A percentile compares a stretch with the other conserved stretches of the same genome.
These are phyloP conservation scores for Leavenworthia alabamica DNA, from an alignment of 345 rosid species.

Conservation along the genomic window DNA sequence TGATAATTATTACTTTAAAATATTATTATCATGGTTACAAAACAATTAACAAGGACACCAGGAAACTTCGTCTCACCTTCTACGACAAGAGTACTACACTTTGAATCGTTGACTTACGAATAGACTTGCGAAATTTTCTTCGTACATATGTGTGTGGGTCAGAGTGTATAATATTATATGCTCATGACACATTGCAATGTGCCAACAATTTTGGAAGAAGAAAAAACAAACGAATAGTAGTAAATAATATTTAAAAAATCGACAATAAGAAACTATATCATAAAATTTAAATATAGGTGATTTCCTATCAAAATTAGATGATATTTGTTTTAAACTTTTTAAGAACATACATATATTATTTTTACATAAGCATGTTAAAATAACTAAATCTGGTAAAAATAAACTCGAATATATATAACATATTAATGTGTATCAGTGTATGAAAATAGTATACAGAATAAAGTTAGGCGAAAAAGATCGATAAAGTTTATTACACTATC, in stretches of 20 bases:
- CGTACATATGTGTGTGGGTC: not conserved
- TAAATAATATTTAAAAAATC: not conserved
- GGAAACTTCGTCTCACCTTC: slow-evolving; percentile 18
- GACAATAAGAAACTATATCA: not conserved
- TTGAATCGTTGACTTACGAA: slow-evolving; percentile 18
- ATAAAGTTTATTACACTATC: slow-evolving; percentile 1
- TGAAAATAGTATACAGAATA: not conserved
- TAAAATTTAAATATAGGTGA: not conserved
- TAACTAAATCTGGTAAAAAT: not conserved
- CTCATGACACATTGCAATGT: not conserved
- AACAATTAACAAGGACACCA: not conserved
- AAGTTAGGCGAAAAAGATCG: slow-evolving; percentile 12
- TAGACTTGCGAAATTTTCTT: slow-evolving; percentile 11
- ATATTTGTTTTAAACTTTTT: not conserved
- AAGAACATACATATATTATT: not conserved
- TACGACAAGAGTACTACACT: not conserved
- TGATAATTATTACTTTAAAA: not conserved
- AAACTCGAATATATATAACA: not conserved
- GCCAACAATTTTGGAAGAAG: not conserved
- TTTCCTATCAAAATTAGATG: not conserved
- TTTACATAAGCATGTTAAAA: not conserved
- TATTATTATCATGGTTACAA: not conserved
- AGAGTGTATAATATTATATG: not conserved
- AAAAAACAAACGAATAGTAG: not conserved
- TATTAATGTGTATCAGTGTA: not conserved